Base-by-base conservation (phyloP, 805 yeast species). In the Candida cerambycidarum region DNA sequence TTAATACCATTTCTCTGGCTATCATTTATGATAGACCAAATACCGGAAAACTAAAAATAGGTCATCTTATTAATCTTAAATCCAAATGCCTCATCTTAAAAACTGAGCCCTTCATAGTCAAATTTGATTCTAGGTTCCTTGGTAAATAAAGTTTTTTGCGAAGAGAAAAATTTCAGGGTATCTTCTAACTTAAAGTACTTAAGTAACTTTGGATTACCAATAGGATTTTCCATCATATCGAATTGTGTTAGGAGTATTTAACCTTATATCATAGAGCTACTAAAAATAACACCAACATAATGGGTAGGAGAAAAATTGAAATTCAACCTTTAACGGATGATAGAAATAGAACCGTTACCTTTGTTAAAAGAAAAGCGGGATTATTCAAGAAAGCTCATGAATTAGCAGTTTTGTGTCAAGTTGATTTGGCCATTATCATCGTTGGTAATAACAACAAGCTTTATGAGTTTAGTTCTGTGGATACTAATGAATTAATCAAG, bases 281-380 rank as follows among this genome's bases (percentile, higher is more conserved):
- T n/a, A n/a, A n/a, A n/a, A n/a, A n/a, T n/a, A n/a, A n/a, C n/a
- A n/a, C n/a, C n/a, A n/a, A 25, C 5, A 21, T 4, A 16, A 93
- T 92, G 99, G 99, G 99, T 41, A 84, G 99, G 74, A 85, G 97
- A 69, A 93, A 92, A 65, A 92, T 92, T 51, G 93, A 86, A 48
- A 92, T 92, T 55, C 82, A 87, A 64, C 98, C 98, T 28, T 82
- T 92, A 45, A 71, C 81, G 10, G 96, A 92, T 54, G 97, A 92
- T 62, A 74, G 98, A 43, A 92, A 89, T 65, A 65, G 87, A 44
- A 80, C 85, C 4, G 87, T 83, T 21, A 92, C 99, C 0, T 93
- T 92, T 62, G 88, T 88, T 49, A 92, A 92, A 64, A 78, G 99
- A 43, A 92, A 92, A 62, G 95, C 96, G 0, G 99, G 99, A 2